Conservation (phyloP, 495 filamentous ascomycete genomes). For the Hyaloscypha variabilis region DNA sequence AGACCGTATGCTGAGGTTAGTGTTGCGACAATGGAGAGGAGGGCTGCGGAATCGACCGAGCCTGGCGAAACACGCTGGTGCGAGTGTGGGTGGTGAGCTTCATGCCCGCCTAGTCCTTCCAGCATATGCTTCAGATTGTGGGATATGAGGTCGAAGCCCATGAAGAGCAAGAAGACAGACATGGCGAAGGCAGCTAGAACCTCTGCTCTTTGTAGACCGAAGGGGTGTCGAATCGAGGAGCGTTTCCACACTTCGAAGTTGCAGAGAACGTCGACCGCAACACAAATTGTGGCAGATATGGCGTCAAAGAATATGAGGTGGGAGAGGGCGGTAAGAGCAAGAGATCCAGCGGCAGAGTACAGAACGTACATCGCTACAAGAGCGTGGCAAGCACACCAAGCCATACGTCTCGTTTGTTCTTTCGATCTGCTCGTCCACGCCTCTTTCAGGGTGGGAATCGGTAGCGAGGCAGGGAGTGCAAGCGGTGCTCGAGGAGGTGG, state of each 20-base stretch:
- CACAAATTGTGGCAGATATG: constrained; percentile 88
- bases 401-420: constrained; percentile 78
- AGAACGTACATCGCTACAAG: constrained; percentile 80
- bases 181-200: constrained; percentile 97
- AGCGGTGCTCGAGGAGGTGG: constrained; percentile 87
- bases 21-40: constrained; percentile 87
- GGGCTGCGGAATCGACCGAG: constrained; percentile 76
- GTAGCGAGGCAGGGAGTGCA: constrained; percentile 87
- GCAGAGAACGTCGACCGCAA: constrained; percentile 85
- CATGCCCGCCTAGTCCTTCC: constrained; percentile 53
- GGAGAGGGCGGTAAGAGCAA: constrained; percentile 89
- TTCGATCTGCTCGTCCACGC: constrained; percentile 82
- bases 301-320: constrained; percentile 95
- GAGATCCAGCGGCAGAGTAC: constrained; percentile 81
- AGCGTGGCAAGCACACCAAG: constrained; percentile 90
- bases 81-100: constrained; percentile 69
- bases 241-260: constrained; percentile 99
- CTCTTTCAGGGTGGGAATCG: constrained; percentile 89
- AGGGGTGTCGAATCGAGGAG: constrained; percentile 89
- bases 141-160: constrained; percentile 92
- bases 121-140: constrained; percentile 91
- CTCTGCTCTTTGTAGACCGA: constrained; percentile 88
- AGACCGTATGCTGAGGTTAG: constrained; percentile 84
- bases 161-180: constrained; percentile 92
- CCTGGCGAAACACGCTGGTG: constrained; percentile 73